These are phyloP conservation scores for Globisporangium nunn DNA, from an alignment of 352 stramenopile species.

Conservation along the genomic window DNA sequence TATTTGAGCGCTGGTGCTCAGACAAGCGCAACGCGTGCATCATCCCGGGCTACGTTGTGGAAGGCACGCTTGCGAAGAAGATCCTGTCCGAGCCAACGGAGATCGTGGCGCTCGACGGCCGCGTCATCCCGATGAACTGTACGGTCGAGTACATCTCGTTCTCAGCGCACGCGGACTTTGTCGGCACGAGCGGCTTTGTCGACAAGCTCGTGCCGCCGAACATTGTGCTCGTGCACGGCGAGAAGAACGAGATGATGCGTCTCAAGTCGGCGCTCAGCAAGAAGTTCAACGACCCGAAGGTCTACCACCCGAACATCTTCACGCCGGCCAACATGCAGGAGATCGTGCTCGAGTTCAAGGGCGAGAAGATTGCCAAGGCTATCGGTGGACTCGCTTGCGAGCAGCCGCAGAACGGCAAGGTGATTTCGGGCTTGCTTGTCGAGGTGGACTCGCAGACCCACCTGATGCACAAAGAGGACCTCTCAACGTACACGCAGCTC, in stretches of 20 bases:
- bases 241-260: slow-evolving; percentile 97
- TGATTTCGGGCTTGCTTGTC: slow-evolving; percentile 79
- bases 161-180: slow-evolving; percentile 96
- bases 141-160: slow-evolving; percentile 98
- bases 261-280: slow-evolving; percentile 90
- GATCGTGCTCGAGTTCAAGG: slow-evolving; percentile 84
- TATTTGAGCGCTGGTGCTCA: slow-evolving; percentile 97
- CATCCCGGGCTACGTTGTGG: slow-evolving; percentile 98
- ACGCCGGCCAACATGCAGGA: slow-evolving; percentile 86
- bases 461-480: slow-evolving; percentile 79
- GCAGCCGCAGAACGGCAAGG: slow-evolving; percentile 68
- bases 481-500: slow-evolving; percentile 84
- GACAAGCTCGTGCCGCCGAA: slow-evolving; percentile 90
- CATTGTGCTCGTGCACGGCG: slow-evolving; percentile 95
- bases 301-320: slow-evolving; percentile 76
- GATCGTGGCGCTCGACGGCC: slow-evolving; percentile 91
- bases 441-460: slow-evolving; percentile 83
- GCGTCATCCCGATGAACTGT: slow-evolving; percentile 92
- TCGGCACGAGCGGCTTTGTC: slow-evolving; percentile 95
- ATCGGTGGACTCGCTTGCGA: slow-evolving; percentile 67
- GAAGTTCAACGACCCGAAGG: slow-evolving; percentile 86
- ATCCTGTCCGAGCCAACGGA: slow-evolving; percentile 94
- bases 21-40: slow-evolving; percentile 98
- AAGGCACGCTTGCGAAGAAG: slow-evolving; percentile 97
- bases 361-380: slow-evolving; percentile 84